Conservation (phyloP, 1,284 basidiomycete genomes). For the Dichomitus squalens region DNA sequence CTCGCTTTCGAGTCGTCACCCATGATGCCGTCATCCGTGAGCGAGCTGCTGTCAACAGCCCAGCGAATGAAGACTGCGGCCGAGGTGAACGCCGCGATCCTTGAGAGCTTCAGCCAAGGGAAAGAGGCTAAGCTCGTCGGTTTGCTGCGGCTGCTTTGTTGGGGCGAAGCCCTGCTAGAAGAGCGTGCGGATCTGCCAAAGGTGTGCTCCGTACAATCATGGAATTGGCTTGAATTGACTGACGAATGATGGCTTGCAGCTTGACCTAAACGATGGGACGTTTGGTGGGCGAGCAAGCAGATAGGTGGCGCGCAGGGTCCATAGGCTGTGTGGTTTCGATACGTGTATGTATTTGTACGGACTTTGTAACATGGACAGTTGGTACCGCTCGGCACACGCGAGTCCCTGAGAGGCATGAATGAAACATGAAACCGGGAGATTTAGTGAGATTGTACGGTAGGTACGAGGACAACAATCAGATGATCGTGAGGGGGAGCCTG, state of each 20-base stretch:
- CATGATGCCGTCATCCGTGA: conserved; percentile 65
- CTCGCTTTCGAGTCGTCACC: conserved; percentile 84
- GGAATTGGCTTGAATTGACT: background rate
- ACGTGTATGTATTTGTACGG: conserved; percentile 16
- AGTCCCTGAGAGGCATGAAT: background rate
- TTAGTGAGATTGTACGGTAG: conserved; percentile 11
- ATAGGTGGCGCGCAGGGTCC: conserved; percentile 9
- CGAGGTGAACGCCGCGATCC: conserved; percentile 93
- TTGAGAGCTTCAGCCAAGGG: conserved; percentile 90
- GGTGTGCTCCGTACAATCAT: conserved; percentile 38
- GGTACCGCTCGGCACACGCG: background rate
- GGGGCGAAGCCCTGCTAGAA: conserved; percentile 84
- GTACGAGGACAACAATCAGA: conserved; percentile 25
- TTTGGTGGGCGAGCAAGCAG: conserved; percentile 24
- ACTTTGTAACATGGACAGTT: conserved; percentile 16
- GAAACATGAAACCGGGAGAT: background rate
- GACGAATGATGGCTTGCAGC: conserved; percentile 17
- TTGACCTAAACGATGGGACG: conserved; percentile 33
- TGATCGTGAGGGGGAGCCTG: conserved; percentile 20
- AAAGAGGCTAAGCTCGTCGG: conserved; percentile 90
- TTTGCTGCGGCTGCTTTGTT: conserved; percentile 84
- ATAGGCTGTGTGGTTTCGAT: conserved; percentile 7
- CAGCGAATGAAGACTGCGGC: conserved; percentile 93
- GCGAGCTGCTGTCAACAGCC: conserved; percentile 80
- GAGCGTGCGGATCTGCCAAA: conserved; percentile 78